Evolutionary conservation across 2,329 filamentous ascomycete species (phyloP).

Genomic region (Fusarium incarnatum): DNA sequence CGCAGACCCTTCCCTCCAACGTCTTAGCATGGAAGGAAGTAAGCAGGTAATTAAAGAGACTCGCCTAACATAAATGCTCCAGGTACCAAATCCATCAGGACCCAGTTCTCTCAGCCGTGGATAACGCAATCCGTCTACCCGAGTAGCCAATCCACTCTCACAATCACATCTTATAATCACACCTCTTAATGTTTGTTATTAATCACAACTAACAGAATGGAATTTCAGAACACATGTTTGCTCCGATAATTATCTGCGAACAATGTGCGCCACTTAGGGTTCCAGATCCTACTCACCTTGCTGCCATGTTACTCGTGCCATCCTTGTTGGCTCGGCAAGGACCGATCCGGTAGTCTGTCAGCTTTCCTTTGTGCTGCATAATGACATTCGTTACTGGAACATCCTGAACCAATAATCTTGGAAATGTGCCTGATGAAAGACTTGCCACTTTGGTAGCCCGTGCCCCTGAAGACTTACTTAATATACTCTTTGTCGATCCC

Average conservation of each 20-base stretch:
- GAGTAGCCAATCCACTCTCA: not conserved
- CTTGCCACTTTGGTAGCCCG: not conserved
- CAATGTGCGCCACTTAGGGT: not conserved
- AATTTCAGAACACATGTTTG: accelerated
- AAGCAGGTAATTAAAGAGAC: not conserved
- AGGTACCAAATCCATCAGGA: accelerated
- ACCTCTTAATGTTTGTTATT: too few species aligned
- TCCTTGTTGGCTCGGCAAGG: not conserved
- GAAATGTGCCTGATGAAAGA: not conserved
- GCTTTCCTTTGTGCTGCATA: not conserved
- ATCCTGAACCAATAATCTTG: not conserved
- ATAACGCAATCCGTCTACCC: not conserved
- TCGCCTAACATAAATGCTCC: not conserved
- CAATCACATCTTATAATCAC: too few species aligned
- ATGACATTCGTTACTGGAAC: not conserved
- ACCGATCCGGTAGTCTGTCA: not conserved
- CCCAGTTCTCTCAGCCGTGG: not conserved
- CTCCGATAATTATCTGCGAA: not conserved
- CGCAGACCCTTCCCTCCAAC: not conserved
- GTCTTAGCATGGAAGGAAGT: not conserved
- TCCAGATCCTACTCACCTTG: not conserved
- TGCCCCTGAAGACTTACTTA: not conserved
- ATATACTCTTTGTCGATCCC: not conserved
- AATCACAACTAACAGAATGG: too few species aligned
- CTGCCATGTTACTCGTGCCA: not conserved